Conservation (phyloP, 805 yeast species). For the Nakazawaea wyomingensis region DNA sequence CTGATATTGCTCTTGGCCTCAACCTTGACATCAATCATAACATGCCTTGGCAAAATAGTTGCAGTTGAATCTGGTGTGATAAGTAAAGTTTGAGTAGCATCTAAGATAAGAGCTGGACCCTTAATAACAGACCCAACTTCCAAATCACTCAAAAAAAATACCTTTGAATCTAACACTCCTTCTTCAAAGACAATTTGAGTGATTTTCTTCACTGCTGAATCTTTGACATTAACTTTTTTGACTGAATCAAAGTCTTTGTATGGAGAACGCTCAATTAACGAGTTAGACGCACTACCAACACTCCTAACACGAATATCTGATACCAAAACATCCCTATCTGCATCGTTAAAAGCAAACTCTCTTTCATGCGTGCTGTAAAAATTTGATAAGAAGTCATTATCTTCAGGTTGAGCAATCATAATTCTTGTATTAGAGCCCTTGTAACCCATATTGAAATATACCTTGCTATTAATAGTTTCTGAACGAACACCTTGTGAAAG, state of each 20-base stretch:
- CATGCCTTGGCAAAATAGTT: conserved; percentile 22
- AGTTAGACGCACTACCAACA: conserved; percentile 22
- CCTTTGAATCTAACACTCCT: conserved; percentile 19
- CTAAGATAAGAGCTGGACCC: conserved; percentile 25
- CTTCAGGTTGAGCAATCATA: conserved; percentile 22
- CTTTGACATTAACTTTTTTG: conserved; percentile 16
- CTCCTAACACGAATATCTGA: conserved; percentile 29
- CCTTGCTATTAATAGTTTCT: conserved; percentile 10
- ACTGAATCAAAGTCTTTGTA: conserved; percentile 17
- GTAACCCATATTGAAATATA: conserved; percentile 13
- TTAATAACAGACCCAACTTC: conserved; percentile 18
- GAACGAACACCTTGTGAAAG: conserved; percentile 13
- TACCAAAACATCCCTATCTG: conserved; percentile 21
- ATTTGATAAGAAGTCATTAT: conserved; percentile 17
- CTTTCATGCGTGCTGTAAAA: conserved; percentile 26
- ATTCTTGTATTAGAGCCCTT: conserved; percentile 24
- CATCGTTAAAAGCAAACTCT: conserved; percentile 28
- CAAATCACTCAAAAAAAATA: conserved; percentile 18
- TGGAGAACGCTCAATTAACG: conserved; percentile 19
- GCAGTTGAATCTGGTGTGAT: conserved; percentile 21
- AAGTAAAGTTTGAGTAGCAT: conserved; percentile 24
- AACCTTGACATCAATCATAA: conserved; percentile 16
- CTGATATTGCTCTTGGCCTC: conserved; percentile 22
- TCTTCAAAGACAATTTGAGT: conserved; percentile 17
- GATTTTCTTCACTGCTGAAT: background rate